Evolutionary conservation across 805 yeast species (phyloP), one percentile per base, ranked within the genome.

Genomic region (Candida peoriensis): DNA sequence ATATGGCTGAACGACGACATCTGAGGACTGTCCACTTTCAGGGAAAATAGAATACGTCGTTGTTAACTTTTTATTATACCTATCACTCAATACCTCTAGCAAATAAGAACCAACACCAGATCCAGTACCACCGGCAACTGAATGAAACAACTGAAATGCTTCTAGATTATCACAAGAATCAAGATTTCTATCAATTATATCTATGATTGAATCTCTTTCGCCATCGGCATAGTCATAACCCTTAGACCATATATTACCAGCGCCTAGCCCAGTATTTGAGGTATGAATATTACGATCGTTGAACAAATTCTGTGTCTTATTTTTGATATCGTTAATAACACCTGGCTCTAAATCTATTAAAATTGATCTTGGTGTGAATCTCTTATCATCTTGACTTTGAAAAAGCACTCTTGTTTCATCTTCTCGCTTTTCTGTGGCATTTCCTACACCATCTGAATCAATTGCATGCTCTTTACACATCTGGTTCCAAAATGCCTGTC

Each of bases 101-200:
- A 93, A 47, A 37, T 74, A 73, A 1, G 95, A 84, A 1, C 98
- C 98, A 24, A 88, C 75, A 4, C 99, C 98, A 0, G 96, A 84
- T 0, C 99, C 99, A 0, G 98, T 93, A 25, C 99, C 99, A 24
- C 99, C 99, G 0, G 97, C 97, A 5, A 93, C 95, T 4, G 96
- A 83, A 60, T 93, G 98, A 33, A 89, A 58, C 44, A 93, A 62
- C 64, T 88, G 95, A 57, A 93, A 93, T 5, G 94, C 95, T 44
- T 89, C 93, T 34, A 88, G 63, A 37, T 81, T 81, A 43, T 94
- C 97, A 46, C 95, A 81, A 21, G 83, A 79, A 52, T 93, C 99
- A 26, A 88, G 70, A 50, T 93, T 97, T 36, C 93, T 71, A 52
- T 88, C 96, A 18, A 93, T 70, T 72, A 88, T 76, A 48, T 87